Conservation (phyloP, 2,329 filamentous ascomycete species). For the Aureobasidium melanogenum region DNA sequence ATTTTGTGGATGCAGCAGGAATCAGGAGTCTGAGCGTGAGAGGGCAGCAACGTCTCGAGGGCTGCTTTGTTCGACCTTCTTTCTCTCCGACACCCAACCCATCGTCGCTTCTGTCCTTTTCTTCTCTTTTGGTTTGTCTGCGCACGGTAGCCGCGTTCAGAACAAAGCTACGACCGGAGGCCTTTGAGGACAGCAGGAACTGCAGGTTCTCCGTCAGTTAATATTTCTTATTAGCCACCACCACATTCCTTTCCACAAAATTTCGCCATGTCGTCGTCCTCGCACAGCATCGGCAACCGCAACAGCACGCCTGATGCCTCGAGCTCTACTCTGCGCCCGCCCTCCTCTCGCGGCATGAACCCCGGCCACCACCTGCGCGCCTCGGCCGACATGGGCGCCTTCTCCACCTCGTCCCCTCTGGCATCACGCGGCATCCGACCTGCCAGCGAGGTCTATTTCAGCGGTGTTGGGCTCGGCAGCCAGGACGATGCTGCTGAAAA, state of each 20-base stretch:
- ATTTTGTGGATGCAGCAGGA: not conserved
- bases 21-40: conserved; percentile 8
- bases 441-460: conserved; percentile 87
- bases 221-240: conserved; percentile 12
- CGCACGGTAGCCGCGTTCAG: conserved; percentile 1
- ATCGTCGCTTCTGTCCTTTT: conserved; percentile 1
- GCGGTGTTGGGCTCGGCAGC: conserved; percentile 60
- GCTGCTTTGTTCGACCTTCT: conserved; percentile 1
- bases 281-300: conserved; percentile 57
- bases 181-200: conserved; percentile 77
- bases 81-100: not conserved
- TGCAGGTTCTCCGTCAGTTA: conserved; percentile 54
- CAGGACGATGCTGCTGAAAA: conserved; percentile 84
- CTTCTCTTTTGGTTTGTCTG: not conserved
- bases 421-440: conserved; percentile 77
- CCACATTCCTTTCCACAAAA: conserved; percentile 8
- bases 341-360: conserved; percentile 66
- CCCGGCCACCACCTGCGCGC: conserved; percentile 81
- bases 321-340: conserved; percentile 73
- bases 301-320: conserved; percentile 95
- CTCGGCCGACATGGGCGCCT: conserved; percentile 89
- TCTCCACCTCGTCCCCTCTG: conserved; percentile 54
- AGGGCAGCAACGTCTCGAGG: conserved; percentile 1
- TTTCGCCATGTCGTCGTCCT: conserved; percentile 32
- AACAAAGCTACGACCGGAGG: conserved; percentile 32